These are phyloP conservation scores for Kodamaea sagamina DNA, from an alignment of 805 yeast species.

Conservation along the genomic window DNA sequence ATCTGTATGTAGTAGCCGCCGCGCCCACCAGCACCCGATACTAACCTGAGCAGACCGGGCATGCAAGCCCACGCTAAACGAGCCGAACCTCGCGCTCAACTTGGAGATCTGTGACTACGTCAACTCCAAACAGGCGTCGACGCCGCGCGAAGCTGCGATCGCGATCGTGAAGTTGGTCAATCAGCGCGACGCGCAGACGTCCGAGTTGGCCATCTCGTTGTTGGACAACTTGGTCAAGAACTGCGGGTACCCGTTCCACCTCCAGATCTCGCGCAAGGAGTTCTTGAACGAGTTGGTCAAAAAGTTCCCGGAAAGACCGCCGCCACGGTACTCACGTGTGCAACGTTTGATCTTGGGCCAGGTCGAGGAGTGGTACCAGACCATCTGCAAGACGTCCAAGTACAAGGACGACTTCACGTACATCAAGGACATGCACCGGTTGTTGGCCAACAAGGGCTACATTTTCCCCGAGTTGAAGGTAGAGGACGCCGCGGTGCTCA, in stretches of 20 bases:
- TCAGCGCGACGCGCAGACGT: slow-evolving; percentile 79
- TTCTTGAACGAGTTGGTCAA: slow-evolving; percentile 91
- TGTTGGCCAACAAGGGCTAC: slow-evolving; percentile 87
- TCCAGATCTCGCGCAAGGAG: slow-evolving; percentile 93
- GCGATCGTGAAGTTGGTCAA: slow-evolving; percentile 81
- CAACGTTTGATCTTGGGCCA: slow-evolving; percentile 85
- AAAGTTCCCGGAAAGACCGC: slow-evolving; percentile 93
- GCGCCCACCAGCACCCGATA: neutral
- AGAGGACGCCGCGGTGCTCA: slow-evolving; percentile 91
- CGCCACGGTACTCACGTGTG: slow-evolving; percentile 75
- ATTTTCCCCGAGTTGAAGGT: slow-evolving; percentile 86
- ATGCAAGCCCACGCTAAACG: slow-evolving; percentile 75
- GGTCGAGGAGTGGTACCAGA: slow-evolving; percentile 96
- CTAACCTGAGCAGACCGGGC: slow-evolving; percentile 60
- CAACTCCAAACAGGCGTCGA: slow-evolving; percentile 86
- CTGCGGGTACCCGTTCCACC: slow-evolving; percentile 96
- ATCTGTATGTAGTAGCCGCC: slow-evolving; percentile 37
- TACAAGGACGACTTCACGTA: slow-evolving; percentile 91
- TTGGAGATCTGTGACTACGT: slow-evolving; percentile 91
- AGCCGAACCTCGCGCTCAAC: slow-evolving; percentile 87
- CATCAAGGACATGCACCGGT: slow-evolving; percentile 93
- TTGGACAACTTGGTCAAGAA: slow-evolving; percentile 92
- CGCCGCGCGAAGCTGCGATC: slow-evolving; percentile 90
- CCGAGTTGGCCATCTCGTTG: slow-evolving; percentile 77
- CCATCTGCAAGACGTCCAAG: slow-evolving; percentile 84